Conservation (phyloP, 768 basidiomycete genomes). For the Termitomyces titanicus region DNA sequence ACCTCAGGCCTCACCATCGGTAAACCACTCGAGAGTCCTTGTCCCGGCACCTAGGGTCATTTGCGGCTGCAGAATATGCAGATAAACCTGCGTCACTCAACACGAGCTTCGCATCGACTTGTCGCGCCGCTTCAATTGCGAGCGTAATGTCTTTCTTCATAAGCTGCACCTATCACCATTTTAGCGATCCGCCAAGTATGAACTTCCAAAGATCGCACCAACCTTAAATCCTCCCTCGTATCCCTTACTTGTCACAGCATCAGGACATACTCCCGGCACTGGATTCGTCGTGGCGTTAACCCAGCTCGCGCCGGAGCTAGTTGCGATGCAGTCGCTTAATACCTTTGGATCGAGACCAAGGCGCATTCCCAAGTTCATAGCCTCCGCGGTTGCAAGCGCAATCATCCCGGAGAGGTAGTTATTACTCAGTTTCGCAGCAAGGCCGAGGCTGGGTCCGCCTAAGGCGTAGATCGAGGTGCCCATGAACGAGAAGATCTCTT, state of each 20-base stretch:
- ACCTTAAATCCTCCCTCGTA: conserved; percentile 44
- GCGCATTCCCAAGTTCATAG: conserved; percentile 43
- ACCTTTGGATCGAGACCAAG: conserved; percentile 37
- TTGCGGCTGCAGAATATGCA: conserved; percentile 35
- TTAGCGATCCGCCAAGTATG: not conserved
- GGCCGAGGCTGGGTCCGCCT: conserved; percentile 36
- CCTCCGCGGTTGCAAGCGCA: conserved; percentile 38
- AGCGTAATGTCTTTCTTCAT: conserved; percentile 44
- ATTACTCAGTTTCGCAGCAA: conserved; percentile 42
- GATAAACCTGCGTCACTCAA: conserved; percentile 33
- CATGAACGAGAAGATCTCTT: conserved; percentile 30
- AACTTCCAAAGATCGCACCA: not conserved
- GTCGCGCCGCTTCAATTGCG: conserved; percentile 33
- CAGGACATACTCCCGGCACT: conserved; percentile 40
- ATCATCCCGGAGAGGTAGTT: conserved; percentile 41
- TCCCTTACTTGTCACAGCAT: conserved; percentile 36
- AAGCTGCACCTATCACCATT: conserved; percentile 30
- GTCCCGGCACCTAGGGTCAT: conserved; percentile 34
- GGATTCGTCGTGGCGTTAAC: conserved; percentile 40
- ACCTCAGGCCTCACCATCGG: conserved; percentile 31
- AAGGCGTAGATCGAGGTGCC: conserved; percentile 33
- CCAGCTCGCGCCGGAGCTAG: conserved; percentile 38
- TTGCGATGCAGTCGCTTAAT: conserved; percentile 33
- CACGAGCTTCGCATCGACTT: conserved; percentile 35
- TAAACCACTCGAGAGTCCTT: conserved; percentile 39